Percentiles rank a stretch among this genome's conserved stretches.
These are phyloP conservation scores for Candida pseudofarinosa DNA, from an alignment of 805 yeast genomes.

Conservation along the genomic window DNA sequence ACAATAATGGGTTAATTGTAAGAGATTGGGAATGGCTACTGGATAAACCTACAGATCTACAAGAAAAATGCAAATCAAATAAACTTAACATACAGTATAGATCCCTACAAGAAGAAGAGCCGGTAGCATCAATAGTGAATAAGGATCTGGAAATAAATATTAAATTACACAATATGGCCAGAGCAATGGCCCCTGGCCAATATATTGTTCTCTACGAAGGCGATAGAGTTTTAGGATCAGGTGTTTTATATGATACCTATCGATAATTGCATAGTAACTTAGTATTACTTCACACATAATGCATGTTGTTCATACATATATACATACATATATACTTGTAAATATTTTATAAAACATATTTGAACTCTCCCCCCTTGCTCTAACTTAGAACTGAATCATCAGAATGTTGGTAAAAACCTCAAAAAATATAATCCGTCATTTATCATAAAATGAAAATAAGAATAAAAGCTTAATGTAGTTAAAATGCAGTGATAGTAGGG, in stretches of 20 bases:
- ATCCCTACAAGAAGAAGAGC: constrained; percentile 62
- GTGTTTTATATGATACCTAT: constrained; percentile 17
- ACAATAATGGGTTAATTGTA: constrained; percentile 38
- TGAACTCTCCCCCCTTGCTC: background rate
- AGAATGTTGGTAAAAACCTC: background rate
- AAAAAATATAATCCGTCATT: background rate
- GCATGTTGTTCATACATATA: too few species aligned
- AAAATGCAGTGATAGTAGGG: constrained; percentile 41
- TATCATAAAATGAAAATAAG: background rate
- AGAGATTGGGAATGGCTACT: constrained; percentile 49
- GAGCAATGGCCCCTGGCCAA: constrained; percentile 92
- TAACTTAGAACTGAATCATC: background rate
- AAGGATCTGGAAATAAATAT: constrained; percentile 24
- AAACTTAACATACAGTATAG: constrained; percentile 58
- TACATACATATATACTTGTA: background rate
- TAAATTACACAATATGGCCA: constrained; percentile 39
- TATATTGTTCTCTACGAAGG: constrained; percentile 68
- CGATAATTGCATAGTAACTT: too few species aligned
- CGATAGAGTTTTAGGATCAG: constrained; percentile 62
- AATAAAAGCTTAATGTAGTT: constrained; percentile 4
- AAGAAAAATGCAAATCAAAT: constrained; percentile 3
- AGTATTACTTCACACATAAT: too few species aligned
- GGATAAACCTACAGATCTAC: constrained; percentile 4
- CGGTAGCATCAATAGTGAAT: constrained; percentile 21
- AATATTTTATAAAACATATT: too few species aligned